These are phyloP conservation scores for Populus trichocarpa DNA, from an alignment of 441 rosid species.

Conservation along the genomic window DNA sequence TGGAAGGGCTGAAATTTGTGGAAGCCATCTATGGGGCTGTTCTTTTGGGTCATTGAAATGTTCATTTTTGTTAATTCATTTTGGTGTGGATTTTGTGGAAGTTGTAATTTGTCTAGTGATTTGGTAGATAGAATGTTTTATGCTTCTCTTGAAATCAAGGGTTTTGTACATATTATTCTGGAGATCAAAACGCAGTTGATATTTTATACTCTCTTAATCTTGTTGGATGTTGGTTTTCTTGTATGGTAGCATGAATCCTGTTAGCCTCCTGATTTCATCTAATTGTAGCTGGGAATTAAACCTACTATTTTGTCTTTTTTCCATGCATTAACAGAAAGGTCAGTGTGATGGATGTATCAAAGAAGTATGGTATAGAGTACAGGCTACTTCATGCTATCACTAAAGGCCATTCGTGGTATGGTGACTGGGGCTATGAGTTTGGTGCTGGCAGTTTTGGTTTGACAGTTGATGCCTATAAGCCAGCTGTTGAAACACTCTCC, in stretches of 20 bases:
- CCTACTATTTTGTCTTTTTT: constrained; percentile 1
- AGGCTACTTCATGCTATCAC: constrained; percentile 60
- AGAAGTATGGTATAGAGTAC: constrained; percentile 59
- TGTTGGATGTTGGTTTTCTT: neutral
- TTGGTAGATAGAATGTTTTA: neutral
- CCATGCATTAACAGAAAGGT: constrained; percentile 43
- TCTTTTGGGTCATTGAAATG: neutral
- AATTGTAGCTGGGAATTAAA: constrained; percentile 3
- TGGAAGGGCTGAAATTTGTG: neutral
- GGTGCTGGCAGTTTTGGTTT: constrained; percentile 66
- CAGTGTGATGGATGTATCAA: constrained; percentile 72
- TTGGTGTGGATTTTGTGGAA: neutral
- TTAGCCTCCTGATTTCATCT: constrained; percentile 1
- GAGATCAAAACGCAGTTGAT: neutral
- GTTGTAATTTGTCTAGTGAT: neutral
- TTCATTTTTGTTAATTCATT: neutral
- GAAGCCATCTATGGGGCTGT: neutral
- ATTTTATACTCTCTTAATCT: neutral
- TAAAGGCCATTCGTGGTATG: constrained; percentile 67
- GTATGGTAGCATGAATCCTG: neutral
- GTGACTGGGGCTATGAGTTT: constrained; percentile 74
- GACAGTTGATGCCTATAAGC: constrained; percentile 45
- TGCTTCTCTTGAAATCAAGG: neutral
- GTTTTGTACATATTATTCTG: neutral
- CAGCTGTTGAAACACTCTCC: constrained; percentile 50